A percentile compares a stretch with the other conserved stretches of the same genome.
phyloP scores from a whole-genome alignment of 2,329 filamentous ascomycete genomes.

The Fusarium transvaalense region DNA sequence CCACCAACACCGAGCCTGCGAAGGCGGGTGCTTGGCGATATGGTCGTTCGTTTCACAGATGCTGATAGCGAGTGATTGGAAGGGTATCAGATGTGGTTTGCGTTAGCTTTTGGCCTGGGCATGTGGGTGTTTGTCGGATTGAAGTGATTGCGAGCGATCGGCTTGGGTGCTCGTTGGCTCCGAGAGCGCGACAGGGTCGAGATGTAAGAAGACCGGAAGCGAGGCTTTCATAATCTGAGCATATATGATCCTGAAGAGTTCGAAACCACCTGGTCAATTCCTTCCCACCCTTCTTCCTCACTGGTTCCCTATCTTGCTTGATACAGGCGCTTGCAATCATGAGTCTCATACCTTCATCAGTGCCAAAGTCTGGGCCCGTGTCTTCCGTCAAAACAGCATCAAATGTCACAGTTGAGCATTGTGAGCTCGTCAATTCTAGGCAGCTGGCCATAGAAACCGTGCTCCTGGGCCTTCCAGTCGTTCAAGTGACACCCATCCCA shows the following conservation, averaged over 20 bases:
- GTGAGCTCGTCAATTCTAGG: background rate
- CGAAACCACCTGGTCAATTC: background rate
- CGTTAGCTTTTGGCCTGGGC: background rate
- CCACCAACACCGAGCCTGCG: background rate
- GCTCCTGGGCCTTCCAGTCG: slow-evolving; percentile 20
- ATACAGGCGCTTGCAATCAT: background rate
- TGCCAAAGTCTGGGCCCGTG: background rate
- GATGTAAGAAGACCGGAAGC: background rate
- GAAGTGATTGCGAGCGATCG: background rate
- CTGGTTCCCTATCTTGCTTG: background rate
- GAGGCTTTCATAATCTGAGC: background rate
- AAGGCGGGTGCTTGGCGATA: background rate
- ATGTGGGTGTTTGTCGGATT: background rate
- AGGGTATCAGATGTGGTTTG: background rate
- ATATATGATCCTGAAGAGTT: background rate
- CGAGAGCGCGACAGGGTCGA: background rate
- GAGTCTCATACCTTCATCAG: background rate
- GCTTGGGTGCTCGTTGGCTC: background rate
- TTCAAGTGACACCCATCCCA: slow-evolving; percentile 31
- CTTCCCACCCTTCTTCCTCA: background rate
- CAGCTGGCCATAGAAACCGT: too few species aligned
- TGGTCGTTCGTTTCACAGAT: background rate
- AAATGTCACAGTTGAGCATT: background rate
- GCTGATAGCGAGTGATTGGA: too few species aligned
- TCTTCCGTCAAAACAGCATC: background rate